These are phyloP conservation scores for Suillus placidus DNA, from an alignment of 768 basidiomycete species.

Conservation along the genomic window DNA sequence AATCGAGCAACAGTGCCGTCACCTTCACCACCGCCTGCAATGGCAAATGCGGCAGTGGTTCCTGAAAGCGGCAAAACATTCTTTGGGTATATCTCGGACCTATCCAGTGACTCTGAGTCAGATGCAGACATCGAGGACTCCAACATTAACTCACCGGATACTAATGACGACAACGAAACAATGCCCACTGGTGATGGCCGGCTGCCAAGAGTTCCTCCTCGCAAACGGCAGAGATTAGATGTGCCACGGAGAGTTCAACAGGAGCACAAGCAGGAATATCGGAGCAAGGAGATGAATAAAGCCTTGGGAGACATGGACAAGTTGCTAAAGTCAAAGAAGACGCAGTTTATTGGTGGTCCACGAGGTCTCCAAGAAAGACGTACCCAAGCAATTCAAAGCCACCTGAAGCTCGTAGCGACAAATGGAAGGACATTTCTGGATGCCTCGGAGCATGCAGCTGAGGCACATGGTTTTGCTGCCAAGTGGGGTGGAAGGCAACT, in stretches of 20 bases:
- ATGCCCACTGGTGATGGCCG: background rate
- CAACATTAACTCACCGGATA: background rate
- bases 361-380: slow-evolving; percentile 33
- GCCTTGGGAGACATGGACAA: slow-evolving; percentile 9
- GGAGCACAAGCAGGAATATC: background rate
- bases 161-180: too few relatives aligned
- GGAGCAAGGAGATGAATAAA: background rate
- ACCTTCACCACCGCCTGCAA: background rate
- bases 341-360: slow-evolving; percentile 26
- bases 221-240: slow-evolving; percentile 1
- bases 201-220: background rate
- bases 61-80: slow-evolving; percentile 5
- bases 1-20: background rate
- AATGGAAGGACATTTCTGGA: background rate
- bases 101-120: background rate
- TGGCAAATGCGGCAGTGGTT: too few relatives aligned
- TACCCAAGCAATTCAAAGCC: slow-evolving; percentile 29
- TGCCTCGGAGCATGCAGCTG: slow-evolving; percentile 30
- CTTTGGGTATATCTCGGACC: slow-evolving; percentile 9
- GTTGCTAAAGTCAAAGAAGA: slow-evolving; percentile 26
- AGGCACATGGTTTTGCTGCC: slow-evolving; percentile 32
- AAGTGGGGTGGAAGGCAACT: slow-evolving; percentile 34
- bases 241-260: background rate
- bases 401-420: slow-evolving; percentile 23
- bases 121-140: background rate